phyloP scores from a whole-genome alignment of 805 yeast genomes.

The Tetrapisispora iriomotensis region DNA sequence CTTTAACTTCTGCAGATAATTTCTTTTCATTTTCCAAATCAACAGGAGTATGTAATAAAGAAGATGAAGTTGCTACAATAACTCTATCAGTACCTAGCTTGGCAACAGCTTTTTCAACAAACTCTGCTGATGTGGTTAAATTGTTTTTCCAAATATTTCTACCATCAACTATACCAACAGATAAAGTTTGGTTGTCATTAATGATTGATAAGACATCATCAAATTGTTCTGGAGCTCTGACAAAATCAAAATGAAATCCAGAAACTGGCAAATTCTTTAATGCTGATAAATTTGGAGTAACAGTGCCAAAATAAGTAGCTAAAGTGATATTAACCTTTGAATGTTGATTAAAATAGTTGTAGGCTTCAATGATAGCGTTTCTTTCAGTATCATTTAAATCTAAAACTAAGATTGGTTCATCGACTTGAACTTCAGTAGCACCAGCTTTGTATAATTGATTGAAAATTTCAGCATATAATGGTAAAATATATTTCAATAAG shows the following conservation, averaged over 20 bases:
- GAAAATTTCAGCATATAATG: constrained; percentile 85
- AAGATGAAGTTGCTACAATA: constrained; percentile 89
- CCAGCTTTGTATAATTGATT: constrained; percentile 87
- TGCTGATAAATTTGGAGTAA: constrained; percentile 88
- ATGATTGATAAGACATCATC: constrained; percentile 67
- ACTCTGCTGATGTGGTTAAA: constrained; percentile 73
- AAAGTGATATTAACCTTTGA: constrained; percentile 62
- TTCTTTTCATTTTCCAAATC: constrained; percentile 88
- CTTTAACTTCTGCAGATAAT: constrained; percentile 83
- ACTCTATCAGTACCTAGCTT: constrained; percentile 82
- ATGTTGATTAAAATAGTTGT: constrained; percentile 58
- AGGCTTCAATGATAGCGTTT: constrained; percentile 84
- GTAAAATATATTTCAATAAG: constrained; percentile 78
- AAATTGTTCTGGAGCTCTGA: constrained; percentile 93
- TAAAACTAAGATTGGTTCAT: constrained; percentile 93
- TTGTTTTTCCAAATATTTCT: constrained; percentile 99
- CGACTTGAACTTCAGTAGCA: constrained; percentile 90
- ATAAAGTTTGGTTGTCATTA: constrained; percentile 62
- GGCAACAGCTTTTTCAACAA: constrained; percentile 73
- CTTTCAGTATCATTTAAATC: constrained; percentile 80
- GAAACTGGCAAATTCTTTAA: constrained; percentile 85
- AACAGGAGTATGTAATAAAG: constrained; percentile 96
- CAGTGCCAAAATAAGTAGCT: constrained; percentile 97
- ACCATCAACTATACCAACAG: constrained; percentile 97
- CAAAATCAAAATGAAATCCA: constrained; percentile 94